Conservation (phyloP, 768 basidiomycete genomes). For the Lanmaoa pseudosensibilis region DNA sequence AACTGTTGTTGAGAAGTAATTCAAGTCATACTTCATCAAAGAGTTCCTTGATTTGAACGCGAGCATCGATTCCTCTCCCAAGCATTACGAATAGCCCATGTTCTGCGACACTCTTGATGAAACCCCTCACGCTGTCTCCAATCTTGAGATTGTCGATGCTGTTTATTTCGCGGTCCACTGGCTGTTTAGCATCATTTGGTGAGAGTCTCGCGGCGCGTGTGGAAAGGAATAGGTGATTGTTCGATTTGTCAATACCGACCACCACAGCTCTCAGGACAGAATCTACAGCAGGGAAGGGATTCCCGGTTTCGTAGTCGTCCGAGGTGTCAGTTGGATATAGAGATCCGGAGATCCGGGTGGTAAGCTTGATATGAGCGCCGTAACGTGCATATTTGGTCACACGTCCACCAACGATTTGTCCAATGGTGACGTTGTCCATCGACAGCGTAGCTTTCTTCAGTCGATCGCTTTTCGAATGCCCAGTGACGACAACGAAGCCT, state of each 20-base stretch:
- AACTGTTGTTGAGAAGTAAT: not conserved
- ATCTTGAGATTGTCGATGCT: conserved; percentile 59
- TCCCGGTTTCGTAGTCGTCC: conserved; percentile 71
- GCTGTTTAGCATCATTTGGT: conserved; percentile 45
- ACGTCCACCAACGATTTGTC: conserved; percentile 79
- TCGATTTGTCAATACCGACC: conserved; percentile 62
- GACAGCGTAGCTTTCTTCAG: conserved; percentile 53
- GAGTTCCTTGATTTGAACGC: conserved; percentile 90
- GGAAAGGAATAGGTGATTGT: conserved; percentile 75
- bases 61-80: conserved; percentile 80
- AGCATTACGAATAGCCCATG: conserved; percentile 89
- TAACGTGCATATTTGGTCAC: conserved; percentile 70
- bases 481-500: conserved; percentile 82
- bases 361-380: conserved; percentile 78
- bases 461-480: conserved; percentile 58
- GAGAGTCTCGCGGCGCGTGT: conserved; percentile 72
- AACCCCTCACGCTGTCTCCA: conserved; percentile 80
- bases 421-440: conserved; percentile 65
- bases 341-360: conserved; percentile 67
- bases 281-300: conserved; percentile 59
- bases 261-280: conserved; percentile 71
- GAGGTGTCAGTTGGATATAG: conserved; percentile 79
- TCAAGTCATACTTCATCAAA: conserved; percentile 69
- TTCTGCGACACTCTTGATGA: conserved; percentile 84
- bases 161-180: conserved; percentile 72